Conservation (phyloP, 106 monocot genomes). For the Apostasia ramifera region DNA sequence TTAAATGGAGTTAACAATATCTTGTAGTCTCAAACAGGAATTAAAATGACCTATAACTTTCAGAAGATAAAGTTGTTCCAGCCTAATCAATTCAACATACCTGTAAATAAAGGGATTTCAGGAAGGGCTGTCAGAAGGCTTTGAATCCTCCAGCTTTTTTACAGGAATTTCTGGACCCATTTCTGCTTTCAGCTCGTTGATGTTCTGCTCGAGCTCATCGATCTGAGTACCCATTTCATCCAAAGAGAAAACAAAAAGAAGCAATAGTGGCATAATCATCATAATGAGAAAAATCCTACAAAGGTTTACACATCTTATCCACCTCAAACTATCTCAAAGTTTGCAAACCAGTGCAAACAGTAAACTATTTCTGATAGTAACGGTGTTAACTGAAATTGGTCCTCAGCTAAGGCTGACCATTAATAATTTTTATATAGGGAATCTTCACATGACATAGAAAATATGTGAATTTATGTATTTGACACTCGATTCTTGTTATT, state of each 20-base stretch:
- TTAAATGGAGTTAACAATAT: neutral
- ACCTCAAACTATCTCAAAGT: too few relatives aligned
- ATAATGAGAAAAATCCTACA: too few relatives aligned
- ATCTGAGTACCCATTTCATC: conserved; percentile 82
- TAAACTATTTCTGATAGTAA: too few relatives aligned
- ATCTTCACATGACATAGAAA: too few relatives aligned
- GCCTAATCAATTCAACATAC: neutral
- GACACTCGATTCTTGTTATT: too few relatives aligned
- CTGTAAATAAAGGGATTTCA: neutral
- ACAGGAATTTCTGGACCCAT: conserved; percentile 40
- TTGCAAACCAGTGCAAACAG: too few relatives aligned
- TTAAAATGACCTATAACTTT: neutral
- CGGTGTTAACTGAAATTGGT: too few relatives aligned
- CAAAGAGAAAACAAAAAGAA: conserved; percentile 8
- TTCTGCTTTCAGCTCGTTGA: conserved; percentile 68
- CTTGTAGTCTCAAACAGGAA: neutral
- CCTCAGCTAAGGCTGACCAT: too few relatives aligned
- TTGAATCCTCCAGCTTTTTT: conserved; percentile 36
- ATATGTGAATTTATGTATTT: too few relatives aligned
- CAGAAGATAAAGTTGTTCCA: neutral
- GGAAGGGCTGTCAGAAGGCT: conserved; percentile 23
- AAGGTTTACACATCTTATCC: too few relatives aligned
- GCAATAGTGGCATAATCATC: too few relatives aligned
- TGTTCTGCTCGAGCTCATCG: conserved; percentile 74
- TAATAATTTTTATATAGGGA: too few relatives aligned